Base-by-base conservation (phyloP, 2,329 filamentous ascomycete genomes). In the Fusarium oligoseptatum region DNA sequence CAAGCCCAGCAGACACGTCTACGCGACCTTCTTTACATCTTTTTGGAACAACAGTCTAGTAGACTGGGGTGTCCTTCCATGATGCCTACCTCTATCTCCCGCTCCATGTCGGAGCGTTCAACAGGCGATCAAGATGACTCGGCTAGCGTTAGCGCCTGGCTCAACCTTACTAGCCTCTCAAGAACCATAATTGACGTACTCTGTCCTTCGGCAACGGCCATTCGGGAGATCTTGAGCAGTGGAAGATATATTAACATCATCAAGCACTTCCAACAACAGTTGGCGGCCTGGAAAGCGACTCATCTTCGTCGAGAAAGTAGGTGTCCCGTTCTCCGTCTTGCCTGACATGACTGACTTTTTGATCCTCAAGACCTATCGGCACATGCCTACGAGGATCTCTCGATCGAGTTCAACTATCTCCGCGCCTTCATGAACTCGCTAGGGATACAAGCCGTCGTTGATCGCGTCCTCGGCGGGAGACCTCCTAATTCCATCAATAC, bases 401-500 rank as follows among this genome's bases (percentile, higher is more conserved):
- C 85, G 15, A 88, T 90, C 17, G 88, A 90, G 68, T 90, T 84
- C 56, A 82, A 85, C 36, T 85, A 85, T 57, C 80, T 84, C 2
- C 77, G 83, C 2, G 82, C 84, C 17, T 85, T 84, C 63, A 83
- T 83, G 43, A 86, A 86, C 56, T 85, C 84, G 0, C 83, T 90
- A 7, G 88, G 87, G 3, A 87, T 90, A 80, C 88, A 90, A 77
- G 88, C 88, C 3, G 85, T 90, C 4, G 87, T 89, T 4, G 88
- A 90, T 70, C 78, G 63, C 73, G 77, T 62, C 32, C 76, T 58
- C 75, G 82, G 66, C 2, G 41, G 48, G 5, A 63, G 63, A 14
- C 55, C 56, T 5, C 43, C 63, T 5, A 50, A 62, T 2, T 56
- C 56, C 1, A 60, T 52, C 7, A 50, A 69, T 15, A 50, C 64